Conservation (phyloP, 2,329 filamentous ascomycete genomes). For the Stachybotrys elegans region DNA sequence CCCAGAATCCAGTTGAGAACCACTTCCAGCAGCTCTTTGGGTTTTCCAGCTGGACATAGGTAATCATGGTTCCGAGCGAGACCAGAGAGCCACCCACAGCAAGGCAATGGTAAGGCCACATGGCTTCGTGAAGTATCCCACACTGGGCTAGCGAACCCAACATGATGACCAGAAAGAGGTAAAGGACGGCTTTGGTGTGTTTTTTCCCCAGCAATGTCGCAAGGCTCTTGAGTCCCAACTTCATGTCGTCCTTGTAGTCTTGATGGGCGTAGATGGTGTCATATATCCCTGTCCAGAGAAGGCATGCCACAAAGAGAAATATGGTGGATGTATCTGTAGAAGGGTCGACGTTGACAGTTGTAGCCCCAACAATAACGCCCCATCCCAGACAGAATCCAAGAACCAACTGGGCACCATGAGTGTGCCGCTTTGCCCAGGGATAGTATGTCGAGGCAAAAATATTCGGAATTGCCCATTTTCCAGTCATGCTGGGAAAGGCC, state of each 20-base stretch:
- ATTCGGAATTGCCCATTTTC: not conserved
- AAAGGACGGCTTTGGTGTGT: not conserved
- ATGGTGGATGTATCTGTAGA: not conserved
- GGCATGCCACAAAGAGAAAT: slow-evolving; percentile 1
- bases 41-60: not conserved
- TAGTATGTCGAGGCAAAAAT: not conserved
- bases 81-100: not conserved
- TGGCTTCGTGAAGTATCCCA: not conserved
- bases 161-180: not conserved
- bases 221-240: slow-evolving; percentile 20
- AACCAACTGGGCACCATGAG: not conserved
- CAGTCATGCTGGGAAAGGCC: too few relatives aligned
- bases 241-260: slow-evolving; percentile 25
- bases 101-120: too few relatives aligned
- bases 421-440: not conserved
- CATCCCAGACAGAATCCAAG: not conserved
- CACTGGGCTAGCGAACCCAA: not conserved
- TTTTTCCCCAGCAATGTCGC: too few relatives aligned
- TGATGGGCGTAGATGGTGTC: slow-evolving; percentile 31
- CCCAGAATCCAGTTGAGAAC: slow-evolving; percentile 2
- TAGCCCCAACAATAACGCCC: not conserved
- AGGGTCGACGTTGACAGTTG: not conserved
- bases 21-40: not conserved
- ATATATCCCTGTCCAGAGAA: slow-evolving; percentile 26
- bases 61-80: not conserved